Conservation (phyloP, 148 eudicot species). For the Talinum fruticosum region DNA sequence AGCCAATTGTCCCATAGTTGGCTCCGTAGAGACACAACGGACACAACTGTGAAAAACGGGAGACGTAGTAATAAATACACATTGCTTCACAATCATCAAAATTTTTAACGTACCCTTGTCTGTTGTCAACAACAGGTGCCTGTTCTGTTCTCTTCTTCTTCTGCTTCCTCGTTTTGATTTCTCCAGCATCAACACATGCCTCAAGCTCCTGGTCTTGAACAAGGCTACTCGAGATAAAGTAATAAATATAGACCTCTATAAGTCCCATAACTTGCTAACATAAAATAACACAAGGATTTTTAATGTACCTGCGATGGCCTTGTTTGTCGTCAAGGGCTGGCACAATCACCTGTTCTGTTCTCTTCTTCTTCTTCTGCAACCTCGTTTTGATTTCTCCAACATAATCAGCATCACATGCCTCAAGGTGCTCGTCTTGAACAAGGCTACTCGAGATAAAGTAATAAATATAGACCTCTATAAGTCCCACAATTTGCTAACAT, state of each 20-base stretch:
- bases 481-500: not conserved
- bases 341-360: not conserved
- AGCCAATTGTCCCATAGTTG: not conserved
- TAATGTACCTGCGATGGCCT: too few species aligned
- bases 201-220: not conserved
- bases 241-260: not conserved
- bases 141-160: not conserved
- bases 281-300: not conserved
- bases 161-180: not conserved
- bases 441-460: not conserved
- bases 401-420: not conserved
- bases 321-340: too few species aligned
- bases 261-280: not conserved
- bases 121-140: not conserved
- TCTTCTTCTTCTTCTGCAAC: not conserved
- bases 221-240: not conserved
- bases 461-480: not conserved
- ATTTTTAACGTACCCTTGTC: too few species aligned
- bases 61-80: not conserved
- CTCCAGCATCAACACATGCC: not conserved
- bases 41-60: not conserved
- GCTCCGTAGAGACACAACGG: not conserved
- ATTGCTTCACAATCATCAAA: not conserved
- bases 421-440: not conserved
- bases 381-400: not conserved